Evolutionary conservation across 2,329 filamentous ascomycete species (phyloP).

Genomic region (Talaromyces atroroseus): DNA sequence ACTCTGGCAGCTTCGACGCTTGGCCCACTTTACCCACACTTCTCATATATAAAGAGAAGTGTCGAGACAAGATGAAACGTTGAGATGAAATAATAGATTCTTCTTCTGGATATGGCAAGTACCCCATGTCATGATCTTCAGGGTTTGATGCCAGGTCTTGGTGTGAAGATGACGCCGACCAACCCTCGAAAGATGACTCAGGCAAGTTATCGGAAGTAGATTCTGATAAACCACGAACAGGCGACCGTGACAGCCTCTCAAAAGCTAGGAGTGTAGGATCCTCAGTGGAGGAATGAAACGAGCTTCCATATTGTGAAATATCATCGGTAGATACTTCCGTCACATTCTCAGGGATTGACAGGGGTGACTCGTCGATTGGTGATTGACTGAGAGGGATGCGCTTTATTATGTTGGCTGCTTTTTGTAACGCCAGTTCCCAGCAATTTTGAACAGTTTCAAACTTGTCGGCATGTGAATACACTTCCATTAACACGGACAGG

Average conservation of each 20-base stretch:
- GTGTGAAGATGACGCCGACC: not conserved
- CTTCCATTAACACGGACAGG: constrained; percentile 62
- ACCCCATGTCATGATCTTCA: not conserved
- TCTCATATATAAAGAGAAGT: constrained; percentile 49
- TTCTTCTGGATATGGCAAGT: not conserved
- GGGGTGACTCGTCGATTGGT: too few relatives aligned
- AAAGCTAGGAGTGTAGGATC: not conserved
- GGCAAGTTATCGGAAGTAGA: not conserved
- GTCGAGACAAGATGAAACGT: constrained; percentile 45
- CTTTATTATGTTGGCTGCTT: constrained; percentile 5
- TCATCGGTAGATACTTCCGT: too few relatives aligned
- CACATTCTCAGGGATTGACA: too few relatives aligned
- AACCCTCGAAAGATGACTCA: not conserved
- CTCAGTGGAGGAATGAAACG: not conserved
- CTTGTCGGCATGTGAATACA: constrained; percentile 54
- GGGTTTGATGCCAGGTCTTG: not conserved
- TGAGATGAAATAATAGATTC: constrained; percentile 29
- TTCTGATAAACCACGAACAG: not conserved
- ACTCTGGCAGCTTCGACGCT: constrained; percentile 45
- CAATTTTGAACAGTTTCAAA: constrained; percentile 58
- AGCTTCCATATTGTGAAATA: not conserved
- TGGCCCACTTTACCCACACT: constrained; percentile 51
- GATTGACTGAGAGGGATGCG: not conserved
- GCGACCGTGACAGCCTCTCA: not conserved
- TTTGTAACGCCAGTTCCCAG: constrained; percentile 58